Conservation (phyloP, 176 grass and related monocot genomes). For the Oropetium thomaeum region DNA sequence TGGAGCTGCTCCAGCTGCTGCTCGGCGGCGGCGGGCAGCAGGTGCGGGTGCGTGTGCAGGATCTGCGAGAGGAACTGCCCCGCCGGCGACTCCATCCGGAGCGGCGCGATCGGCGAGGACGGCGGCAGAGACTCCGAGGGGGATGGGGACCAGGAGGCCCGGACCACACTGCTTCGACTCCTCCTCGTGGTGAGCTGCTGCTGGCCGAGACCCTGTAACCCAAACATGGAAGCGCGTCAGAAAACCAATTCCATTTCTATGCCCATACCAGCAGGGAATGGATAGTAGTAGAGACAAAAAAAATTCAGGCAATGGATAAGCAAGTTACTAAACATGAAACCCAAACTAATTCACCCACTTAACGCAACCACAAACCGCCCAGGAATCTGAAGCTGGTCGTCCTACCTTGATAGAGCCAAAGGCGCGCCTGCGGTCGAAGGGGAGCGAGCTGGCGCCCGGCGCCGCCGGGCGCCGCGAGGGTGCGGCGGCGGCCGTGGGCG, state of each 20-base stretch:
- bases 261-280: background rate
- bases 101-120: constrained; percentile 74
- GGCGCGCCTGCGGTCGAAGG: constrained; percentile 33
- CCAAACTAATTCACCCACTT: background rate
- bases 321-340: background rate
- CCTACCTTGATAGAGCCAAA: constrained; percentile 62
- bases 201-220: constrained; percentile 51
- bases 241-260: background rate
- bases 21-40: constrained; percentile 80
- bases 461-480: constrained; percentile 29
- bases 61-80: constrained; percentile 93
- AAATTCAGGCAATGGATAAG: constrained; percentile 12
- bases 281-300: too few relatives aligned
- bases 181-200: constrained; percentile 37
- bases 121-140: constrained; percentile 44
- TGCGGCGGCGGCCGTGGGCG: constrained; percentile 41
- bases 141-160: constrained; percentile 53
- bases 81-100: constrained; percentile 79
- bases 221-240: background rate
- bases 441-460: constrained; percentile 28
- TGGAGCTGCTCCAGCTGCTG: constrained; percentile 95
- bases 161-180: constrained; percentile 43
- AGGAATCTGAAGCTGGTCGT: background rate
- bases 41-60: constrained; percentile 80
- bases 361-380: too few relatives aligned